Base-by-base conservation (phyloP, 768 basidiomycete genomes). In the Mycena maculata region DNA sequence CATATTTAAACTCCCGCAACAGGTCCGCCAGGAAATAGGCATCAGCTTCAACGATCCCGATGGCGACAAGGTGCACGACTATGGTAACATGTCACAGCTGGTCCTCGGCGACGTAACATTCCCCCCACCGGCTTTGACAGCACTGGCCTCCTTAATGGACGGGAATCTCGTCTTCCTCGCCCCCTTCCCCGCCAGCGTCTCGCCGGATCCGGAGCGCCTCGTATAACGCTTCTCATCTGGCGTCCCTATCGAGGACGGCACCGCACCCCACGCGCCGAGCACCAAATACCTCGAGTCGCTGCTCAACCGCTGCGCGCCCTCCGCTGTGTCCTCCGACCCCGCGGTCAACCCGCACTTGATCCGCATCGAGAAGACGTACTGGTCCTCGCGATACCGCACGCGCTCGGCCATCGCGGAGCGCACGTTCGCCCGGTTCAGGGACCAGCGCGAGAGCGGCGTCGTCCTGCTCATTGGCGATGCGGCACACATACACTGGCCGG, bases 401-500 rank as follows among this genome's bases (percentile, higher is more conserved):
- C 83, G 77, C 63, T 80, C 80, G 31, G 81, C 84, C 42, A 76
- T 83, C 59, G 85, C 85, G 5, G 83, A 82, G 41, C 73, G 68
- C 10, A 76, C 77, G 48, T 79, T 84, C 59, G 55, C 76, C 38
- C 78, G 77, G 5, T n/a, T 42, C 16, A 18, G 41, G 9, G 41
- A 16, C 42, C 70, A 78, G 18, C 55, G 39, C 18, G 67, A 53
- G 16, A 57, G 60, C 5, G 69, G 56, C 1, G 38, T 25, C 2
- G 30, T 52, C 13, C 23, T 65, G 4, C 58, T 86, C 39, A 44
- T 83, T 9, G 84, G 84, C 6, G 84, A 86, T 68, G 85, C 87
- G 5, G 87, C 87, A 33, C 85, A 81, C 67, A 82, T 87, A 49
- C 87, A 87, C 62, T 84, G 86, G 0, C 87, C 86, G 25, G 78